These are phyloP conservation scores for Marsdenia floribunda DNA, from an alignment of 257 asterid genomes.

Conservation along the genomic window DNA sequence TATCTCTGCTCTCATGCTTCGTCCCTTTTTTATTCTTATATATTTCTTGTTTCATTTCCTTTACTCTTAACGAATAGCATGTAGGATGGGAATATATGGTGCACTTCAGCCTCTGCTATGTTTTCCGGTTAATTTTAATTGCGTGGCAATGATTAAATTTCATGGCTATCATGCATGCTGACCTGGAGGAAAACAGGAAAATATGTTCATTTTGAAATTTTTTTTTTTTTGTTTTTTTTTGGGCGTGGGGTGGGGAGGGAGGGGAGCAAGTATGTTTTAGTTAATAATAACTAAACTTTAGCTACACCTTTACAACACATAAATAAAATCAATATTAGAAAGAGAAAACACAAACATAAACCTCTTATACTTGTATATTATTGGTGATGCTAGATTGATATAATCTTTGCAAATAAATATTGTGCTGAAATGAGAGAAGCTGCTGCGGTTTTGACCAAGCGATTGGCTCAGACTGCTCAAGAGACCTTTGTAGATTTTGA, in stretches of 20 bases:
- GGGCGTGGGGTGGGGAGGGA: too few species aligned
- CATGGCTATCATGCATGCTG: background rate
- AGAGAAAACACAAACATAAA: too few species aligned
- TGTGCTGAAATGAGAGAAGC: conserved; percentile 82
- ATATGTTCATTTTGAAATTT: too few species aligned
- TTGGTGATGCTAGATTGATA: conserved; percentile 50
- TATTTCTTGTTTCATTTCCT: background rate
- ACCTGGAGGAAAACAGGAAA: too few species aligned
- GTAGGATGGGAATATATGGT: background rate
- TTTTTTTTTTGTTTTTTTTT: too few species aligned
- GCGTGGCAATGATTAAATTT: background rate
- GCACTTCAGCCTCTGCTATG: background rate
- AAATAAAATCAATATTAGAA: too few species aligned
- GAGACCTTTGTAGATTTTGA: conserved; percentile 93
- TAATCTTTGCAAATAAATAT: conserved; percentile 54
- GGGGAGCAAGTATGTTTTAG: too few species aligned
- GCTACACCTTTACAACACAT: too few species aligned
- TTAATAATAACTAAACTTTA: too few species aligned
- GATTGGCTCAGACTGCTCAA: conserved; percentile 87
- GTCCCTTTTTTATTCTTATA: background rate
- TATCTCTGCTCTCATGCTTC: background rate
- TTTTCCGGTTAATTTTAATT: background rate
- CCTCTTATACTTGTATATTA: background rate
- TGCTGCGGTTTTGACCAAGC: conserved; percentile 49
- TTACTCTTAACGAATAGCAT: background rate